phyloP scores from a whole-genome alignment of 768 basidiomycete genomes.

The Naganishia vishniacii region DNA sequence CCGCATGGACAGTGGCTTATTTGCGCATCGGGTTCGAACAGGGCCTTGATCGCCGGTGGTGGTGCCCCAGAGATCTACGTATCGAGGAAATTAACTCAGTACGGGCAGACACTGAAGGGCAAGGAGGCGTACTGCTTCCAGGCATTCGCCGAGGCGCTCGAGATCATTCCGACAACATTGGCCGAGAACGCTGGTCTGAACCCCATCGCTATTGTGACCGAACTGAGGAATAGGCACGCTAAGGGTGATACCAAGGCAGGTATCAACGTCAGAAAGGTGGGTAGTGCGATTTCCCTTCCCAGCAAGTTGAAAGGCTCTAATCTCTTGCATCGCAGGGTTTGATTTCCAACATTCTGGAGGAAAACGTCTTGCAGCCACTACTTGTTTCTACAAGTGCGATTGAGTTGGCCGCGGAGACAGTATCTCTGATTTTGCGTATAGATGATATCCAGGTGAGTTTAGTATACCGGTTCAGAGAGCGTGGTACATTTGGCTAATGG shows the following conservation, averaged over 20 bases:
- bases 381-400: conserved; percentile 91
- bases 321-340: conserved; percentile 60
- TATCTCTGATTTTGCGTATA: conserved; percentile 90
- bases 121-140: conserved; percentile 99
- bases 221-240: conserved; percentile 92
- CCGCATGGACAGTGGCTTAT: not conserved
- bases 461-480: too few species aligned
- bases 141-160: conserved; percentile 93
- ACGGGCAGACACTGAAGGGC: conserved; percentile 86
- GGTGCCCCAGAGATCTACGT: conserved; percentile 98
- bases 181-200: conserved; percentile 98
- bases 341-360: conserved; percentile 94
- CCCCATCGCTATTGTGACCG: conserved; percentile 96
- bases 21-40: conserved; percentile 36
- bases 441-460: conserved; percentile 58
- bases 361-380: conserved; percentile 93
- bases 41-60: conserved; percentile 90
- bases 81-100: conserved; percentile 80
- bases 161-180: conserved; percentile 93
- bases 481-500: too few species aligned
- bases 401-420: conserved; percentile 93
- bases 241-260: conserved; percentile 90
- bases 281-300: conserved; percentile 31
- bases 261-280: conserved; percentile 93
- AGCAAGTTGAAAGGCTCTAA: not conserved